phyloP scores from a whole-genome alignment of 1,139 yeast species.

The Geotrichum candidum region DNA sequence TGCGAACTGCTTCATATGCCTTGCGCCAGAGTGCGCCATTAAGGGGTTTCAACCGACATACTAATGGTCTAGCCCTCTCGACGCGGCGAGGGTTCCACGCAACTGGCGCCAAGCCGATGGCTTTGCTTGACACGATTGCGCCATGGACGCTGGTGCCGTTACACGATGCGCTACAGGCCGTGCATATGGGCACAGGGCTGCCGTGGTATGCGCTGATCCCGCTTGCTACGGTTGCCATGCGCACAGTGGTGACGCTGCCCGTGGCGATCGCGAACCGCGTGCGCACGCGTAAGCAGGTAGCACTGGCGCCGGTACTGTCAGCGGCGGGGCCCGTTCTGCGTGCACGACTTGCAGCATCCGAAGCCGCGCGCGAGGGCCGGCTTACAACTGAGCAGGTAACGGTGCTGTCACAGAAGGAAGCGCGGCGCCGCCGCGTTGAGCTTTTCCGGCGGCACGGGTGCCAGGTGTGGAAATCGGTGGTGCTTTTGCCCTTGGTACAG shows the following conservation, averaged over 20 bases:
- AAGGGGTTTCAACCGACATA: background rate
- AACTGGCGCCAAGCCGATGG: background rate
- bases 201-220: conserved; percentile 89
- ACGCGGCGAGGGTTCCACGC: background rate
- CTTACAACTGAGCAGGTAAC: conserved; percentile 72
- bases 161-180: conserved; percentile 25
- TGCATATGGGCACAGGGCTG: conserved; percentile 44
- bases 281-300: conserved; percentile 64
- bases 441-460: conserved; percentile 62
- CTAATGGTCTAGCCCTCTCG: background rate
- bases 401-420: conserved; percentile 68
- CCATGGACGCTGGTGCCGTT: conserved; percentile 20
- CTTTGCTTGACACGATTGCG: background rate
- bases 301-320: conserved; percentile 52
- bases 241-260: conserved; percentile 69
- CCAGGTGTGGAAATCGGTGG: conserved; percentile 72
- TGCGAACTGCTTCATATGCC: background rate
- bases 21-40: background rate
- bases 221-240: conserved; percentile 55
- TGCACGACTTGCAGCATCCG: conserved; percentile 44
- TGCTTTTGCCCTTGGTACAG: conserved; percentile 67
- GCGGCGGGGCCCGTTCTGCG: conserved; percentile 74
- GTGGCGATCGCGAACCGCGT: conserved; percentile 66
- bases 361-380: conserved; percentile 38
- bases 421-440: conserved; percentile 62